These are phyloP conservation scores for Colletotrichum karsti DNA, from an alignment of 2,329 filamentous ascomycete species.

Conservation along the genomic window DNA sequence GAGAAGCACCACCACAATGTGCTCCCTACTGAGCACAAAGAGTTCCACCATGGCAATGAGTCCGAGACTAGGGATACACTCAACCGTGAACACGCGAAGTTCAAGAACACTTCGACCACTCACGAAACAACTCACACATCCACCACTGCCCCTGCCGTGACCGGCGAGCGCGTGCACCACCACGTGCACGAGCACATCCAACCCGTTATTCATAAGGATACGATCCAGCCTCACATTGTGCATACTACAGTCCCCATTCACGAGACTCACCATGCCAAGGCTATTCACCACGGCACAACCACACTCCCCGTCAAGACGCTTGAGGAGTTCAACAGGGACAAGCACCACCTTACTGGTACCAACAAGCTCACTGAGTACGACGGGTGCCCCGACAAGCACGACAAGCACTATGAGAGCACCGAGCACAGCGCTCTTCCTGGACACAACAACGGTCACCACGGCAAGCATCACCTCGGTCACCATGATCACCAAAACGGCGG, in stretches of 20 bases:
- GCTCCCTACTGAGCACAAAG: slow-evolving; percentile 65
- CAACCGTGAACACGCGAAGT: slow-evolving; percentile 55
- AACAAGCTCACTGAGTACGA: slow-evolving; percentile 62
- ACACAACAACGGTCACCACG: neutral
- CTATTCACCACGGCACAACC: slow-evolving; percentile 72
- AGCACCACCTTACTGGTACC: slow-evolving; percentile 18
- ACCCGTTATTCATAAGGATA: slow-evolving; percentile 76
- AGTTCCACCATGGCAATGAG: slow-evolving; percentile 68
- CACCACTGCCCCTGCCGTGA: slow-evolving; percentile 34
- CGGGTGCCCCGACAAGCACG: slow-evolving; percentile 64
- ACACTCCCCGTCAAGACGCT: slow-evolving; percentile 71
- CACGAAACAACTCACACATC: slow-evolving; percentile 39
- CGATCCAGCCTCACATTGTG: slow-evolving; percentile 71
- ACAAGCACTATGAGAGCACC: slow-evolving; percentile 31
- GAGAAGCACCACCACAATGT: slow-evolving; percentile 71
- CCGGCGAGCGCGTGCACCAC: slow-evolving; percentile 43
- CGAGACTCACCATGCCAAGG: slow-evolving; percentile 73
- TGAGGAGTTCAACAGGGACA: slow-evolving; percentile 66
- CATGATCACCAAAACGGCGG: neutral
- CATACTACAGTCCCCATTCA: slow-evolving; percentile 79
- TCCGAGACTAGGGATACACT: slow-evolving; percentile 55
- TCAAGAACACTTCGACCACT: slow-evolving; percentile 36
- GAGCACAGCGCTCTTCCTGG: neutral
- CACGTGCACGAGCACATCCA: slow-evolving; percentile 75
- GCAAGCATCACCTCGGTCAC: neutral